Evolutionary conservation across 2,329 filamentous ascomycete species (phyloP).

Genomic region (Clonostachys rosea): DNA sequence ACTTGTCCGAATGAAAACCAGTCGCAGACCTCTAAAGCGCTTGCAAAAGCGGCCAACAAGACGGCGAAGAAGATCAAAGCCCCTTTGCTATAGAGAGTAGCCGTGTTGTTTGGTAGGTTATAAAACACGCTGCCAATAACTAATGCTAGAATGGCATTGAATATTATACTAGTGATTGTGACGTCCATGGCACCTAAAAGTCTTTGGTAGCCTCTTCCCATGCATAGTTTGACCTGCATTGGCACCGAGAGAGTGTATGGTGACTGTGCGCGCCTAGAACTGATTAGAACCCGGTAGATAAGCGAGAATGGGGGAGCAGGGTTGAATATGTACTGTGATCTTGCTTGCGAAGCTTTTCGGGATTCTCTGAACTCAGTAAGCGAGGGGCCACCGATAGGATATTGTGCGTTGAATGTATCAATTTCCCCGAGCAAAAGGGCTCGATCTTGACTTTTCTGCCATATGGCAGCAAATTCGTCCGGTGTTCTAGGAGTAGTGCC

Average conservation of each 20-base stretch:
- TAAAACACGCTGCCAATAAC: constrained; percentile 66
- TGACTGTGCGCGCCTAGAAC: constrained; percentile 32
- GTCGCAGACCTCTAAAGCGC: constrained; percentile 47
- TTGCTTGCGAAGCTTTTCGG: constrained; percentile 9
- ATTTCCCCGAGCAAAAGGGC: constrained; percentile 17
- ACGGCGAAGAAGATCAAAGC: constrained; percentile 39
- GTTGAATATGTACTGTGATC: too few species aligned
- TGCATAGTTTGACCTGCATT: constrained; percentile 34
- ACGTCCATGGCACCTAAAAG: constrained; percentile 8
- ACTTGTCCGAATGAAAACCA: constrained; percentile 33
- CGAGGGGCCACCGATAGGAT: constrained; percentile 10
- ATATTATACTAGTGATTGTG: constrained; percentile 34
- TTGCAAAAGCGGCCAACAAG: constrained; percentile 42
- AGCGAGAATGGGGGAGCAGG: constrained; percentile 7
- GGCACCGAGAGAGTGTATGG: constrained; percentile 39
- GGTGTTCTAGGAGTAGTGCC: constrained; percentile 28
- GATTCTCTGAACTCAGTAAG: constrained; percentile 14
- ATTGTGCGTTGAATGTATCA: constrained; percentile 14
- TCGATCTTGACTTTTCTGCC: constrained; percentile 12
- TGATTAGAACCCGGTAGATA: constrained; percentile 7
- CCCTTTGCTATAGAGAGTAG: constrained; percentile 46
- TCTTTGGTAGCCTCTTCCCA: constrained; percentile 15
- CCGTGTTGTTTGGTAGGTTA: constrained; percentile 45
- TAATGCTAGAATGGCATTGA: constrained; percentile 24
- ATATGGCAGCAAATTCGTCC: constrained; percentile 18